Evolutionary conservation across 2,329 filamentous ascomycete genomes (phyloP).

Genomic region (Diaporthe sp.): DNA sequence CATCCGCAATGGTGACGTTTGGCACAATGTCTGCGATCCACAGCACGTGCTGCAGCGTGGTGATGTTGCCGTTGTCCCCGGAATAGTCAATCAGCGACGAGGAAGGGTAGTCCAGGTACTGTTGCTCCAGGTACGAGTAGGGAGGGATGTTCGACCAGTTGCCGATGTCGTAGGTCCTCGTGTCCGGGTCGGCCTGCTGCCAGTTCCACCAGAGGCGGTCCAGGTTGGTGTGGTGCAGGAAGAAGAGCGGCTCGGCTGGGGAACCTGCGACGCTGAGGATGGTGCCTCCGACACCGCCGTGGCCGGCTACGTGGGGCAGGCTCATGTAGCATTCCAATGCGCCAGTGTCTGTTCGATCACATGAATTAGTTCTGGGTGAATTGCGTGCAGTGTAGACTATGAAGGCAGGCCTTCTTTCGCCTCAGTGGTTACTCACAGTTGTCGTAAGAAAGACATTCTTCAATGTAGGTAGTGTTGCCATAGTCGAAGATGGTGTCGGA

Average conservation of each 20-base stretch:
- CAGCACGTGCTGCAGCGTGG: slow-evolving; percentile 29
- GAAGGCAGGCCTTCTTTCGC: slow-evolving; percentile 38
- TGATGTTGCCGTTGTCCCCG: slow-evolving; percentile 26
- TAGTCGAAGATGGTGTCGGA: slow-evolving; percentile 20
- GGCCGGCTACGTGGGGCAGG: slow-evolving; percentile 44
- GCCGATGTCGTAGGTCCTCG: slow-evolving; percentile 7
- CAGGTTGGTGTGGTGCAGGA: slow-evolving; percentile 49
- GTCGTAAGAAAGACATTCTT: slow-evolving; percentile 12
- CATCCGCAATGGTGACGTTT: slow-evolving; percentile 29
- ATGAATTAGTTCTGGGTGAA: neutral
- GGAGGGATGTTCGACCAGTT: slow-evolving; percentile 34
- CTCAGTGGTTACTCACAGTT: slow-evolving; percentile 42
- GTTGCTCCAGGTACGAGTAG: slow-evolving; percentile 6
- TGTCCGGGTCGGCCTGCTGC: slow-evolving; percentile 43
- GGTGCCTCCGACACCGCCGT: slow-evolving; percentile 44
- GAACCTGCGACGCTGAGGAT: slow-evolving; percentile 40
- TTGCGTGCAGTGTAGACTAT: neutral
- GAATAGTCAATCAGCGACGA: slow-evolving; percentile 12
- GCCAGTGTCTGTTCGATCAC: neutral
- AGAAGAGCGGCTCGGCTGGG: slow-evolving; percentile 53
- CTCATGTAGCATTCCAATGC: slow-evolving; percentile 44
- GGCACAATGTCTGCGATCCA: slow-evolving; percentile 34
- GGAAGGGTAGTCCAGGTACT: neutral
- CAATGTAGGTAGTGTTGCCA: slow-evolving; percentile 20
- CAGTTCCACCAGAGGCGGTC: slow-evolving; percentile 49